Percentiles rank a stretch among this genome's conserved stretches.
Conservation (phyloP, 2,329 filamentous ascomycete genomes). For the Nothomitra cinnamomea region DNA sequence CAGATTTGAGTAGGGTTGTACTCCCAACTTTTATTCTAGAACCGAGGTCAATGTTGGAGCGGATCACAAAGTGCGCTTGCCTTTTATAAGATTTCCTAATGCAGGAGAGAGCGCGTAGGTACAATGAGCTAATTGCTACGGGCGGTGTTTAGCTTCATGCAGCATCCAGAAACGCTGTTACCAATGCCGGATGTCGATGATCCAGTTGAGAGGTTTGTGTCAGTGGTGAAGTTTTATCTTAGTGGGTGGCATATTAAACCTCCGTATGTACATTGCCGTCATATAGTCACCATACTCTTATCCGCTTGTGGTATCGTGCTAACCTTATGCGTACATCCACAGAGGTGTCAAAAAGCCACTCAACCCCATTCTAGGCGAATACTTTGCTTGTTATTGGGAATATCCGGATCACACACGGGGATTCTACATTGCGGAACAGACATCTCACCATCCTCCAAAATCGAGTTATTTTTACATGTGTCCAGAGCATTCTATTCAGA, state of each 20-base stretch:
- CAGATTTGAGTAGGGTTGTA: constrained; percentile 85
- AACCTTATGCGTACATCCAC: constrained; percentile 8
- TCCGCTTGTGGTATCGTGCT: not conserved
- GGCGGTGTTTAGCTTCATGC: constrained; percentile 67
- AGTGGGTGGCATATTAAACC: constrained; percentile 99
- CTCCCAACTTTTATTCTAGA: constrained; percentile 96
- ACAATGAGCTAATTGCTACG: not conserved
- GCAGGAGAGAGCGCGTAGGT: constrained; percentile 5
- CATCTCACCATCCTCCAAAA: constrained; percentile 94
- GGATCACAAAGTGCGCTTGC: constrained; percentile 77
- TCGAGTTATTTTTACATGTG: constrained; percentile 99
- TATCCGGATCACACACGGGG: constrained; percentile 67
- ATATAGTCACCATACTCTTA: not conserved
- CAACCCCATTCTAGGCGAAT: constrained; percentile 90
- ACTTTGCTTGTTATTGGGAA: constrained; percentile 92
- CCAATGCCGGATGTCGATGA: constrained; percentile 79
- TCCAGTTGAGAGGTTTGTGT: constrained; percentile 74
- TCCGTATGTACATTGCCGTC: constrained; percentile 43
- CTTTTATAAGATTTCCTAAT: constrained; percentile 8
- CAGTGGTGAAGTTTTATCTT: constrained; percentile 94
- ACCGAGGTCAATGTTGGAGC: constrained; percentile 91
- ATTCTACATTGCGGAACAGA: constrained; percentile 96
- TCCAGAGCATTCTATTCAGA: constrained; percentile 80
- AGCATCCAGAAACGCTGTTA: constrained; percentile 88
- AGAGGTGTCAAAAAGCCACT: constrained; percentile 97